Percentiles rank a stretch among this genome's conserved stretches.
Conservation (phyloP, 768 basidiomycete species). For the Podaxis rugospora region DNA sequence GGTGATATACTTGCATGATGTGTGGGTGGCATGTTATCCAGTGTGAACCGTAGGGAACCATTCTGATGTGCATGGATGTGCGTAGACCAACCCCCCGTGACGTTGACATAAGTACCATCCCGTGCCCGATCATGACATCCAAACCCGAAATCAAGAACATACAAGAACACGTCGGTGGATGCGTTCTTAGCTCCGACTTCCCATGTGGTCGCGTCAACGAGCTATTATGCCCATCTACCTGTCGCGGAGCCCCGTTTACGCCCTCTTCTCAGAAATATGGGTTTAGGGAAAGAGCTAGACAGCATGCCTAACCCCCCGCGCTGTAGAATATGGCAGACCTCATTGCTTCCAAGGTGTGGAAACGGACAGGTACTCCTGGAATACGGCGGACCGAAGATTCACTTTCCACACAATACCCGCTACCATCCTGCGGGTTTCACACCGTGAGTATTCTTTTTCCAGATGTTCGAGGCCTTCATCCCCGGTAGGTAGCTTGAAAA, state of each 20-base stretch:
- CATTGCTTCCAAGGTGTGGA: neutral
- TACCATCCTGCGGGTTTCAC: no score
- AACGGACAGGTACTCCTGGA: neutral
- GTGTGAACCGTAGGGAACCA: no score
- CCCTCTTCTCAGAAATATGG: neutral
- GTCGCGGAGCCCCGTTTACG: neutral
- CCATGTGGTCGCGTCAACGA: neutral
- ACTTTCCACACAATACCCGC: neutral
- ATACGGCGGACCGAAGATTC: neutral
- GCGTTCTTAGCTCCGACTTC: neutral
- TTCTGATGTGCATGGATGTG: no score
- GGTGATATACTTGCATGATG: no score
- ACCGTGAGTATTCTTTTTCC: no score
- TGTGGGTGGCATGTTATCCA: no score
- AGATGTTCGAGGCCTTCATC: neutral
- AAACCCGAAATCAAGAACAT: neutral
- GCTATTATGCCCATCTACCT: neutral
- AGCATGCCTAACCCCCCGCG: neutral
- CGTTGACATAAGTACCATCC: neutral
- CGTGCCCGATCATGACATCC: slow-evolving; percentile 5
- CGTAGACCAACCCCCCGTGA: neutral
- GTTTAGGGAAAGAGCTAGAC: no score
- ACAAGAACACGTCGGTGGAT: neutral
- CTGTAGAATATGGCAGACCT: neutral
- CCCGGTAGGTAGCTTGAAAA: neutral